These are phyloP conservation scores for Adenanthera pavonina DNA, from an alignment of 306 rosid genomes.

Conservation along the genomic window DNA sequence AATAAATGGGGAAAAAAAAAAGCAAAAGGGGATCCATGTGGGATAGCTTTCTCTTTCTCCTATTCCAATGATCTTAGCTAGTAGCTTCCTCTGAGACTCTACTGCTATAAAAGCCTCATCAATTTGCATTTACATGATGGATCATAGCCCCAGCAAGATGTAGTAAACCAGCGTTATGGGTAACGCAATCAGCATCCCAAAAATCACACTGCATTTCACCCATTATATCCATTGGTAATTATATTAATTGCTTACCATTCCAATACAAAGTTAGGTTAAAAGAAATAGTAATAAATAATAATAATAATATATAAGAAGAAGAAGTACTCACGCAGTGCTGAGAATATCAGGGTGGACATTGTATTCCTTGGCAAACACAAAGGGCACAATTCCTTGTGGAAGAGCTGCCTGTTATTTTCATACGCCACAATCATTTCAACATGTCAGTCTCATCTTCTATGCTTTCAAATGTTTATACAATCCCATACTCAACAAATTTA, in stretches of 20 bases:
- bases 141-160: conserved; percentile 20
- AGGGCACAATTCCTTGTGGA: conserved; percentile 99
- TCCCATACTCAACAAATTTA: too few relatives aligned
- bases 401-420: conserved; percentile 74
- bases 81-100: too few relatives aligned
- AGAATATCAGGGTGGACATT: conserved; percentile 95
- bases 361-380: conserved; percentile 98
- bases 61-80: too few relatives aligned
- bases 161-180: conserved; percentile 94
- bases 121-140: background rate
- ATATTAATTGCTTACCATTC: conserved; percentile 39
- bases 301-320: background rate
- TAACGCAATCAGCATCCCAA: conserved; percentile 93
- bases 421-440: background rate
- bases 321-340: conserved; percentile 82
- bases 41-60: too few relatives aligned
- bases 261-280: conserved; percentile 19
- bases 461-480: conserved; percentile 41
- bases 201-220: conserved; percentile 76
- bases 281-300: background rate
- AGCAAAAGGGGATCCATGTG: too few relatives aligned
- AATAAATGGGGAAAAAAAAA: too few relatives aligned
- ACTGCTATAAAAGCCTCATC: too few relatives aligned
- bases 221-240: background rate
- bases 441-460: background rate